Evolutionary conservation across 2,329 filamentous ascomycete species (phyloP), one percentile per base, ranked within the genome.

Genomic region (Teratosphaeria nubilosa): DNA sequence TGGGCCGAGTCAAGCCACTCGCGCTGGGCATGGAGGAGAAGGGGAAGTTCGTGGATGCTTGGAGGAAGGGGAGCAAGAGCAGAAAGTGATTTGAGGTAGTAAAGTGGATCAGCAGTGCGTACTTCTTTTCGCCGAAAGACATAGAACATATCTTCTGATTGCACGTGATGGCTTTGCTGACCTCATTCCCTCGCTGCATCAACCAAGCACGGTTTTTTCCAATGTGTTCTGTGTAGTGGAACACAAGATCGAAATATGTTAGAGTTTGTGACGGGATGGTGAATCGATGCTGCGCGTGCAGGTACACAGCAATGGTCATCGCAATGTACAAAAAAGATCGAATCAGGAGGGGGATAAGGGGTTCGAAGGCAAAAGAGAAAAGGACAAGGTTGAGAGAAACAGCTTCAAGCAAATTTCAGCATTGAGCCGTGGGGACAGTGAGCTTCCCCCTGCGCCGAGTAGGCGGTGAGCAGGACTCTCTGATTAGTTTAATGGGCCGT

Each of bases 1-100:
- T 99, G 56, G 90, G 91, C 1, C 79, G 94, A 60, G 91, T 94
- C 45, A 95, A 95, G 78, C 82, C 92, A 58, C 90, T 99, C 1
- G 91, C 88, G 0, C 72, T 99, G 64, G 91, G 90, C 0, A 79
- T 95, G 57, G 78, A 81, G 66, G 90, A 97, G 61, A 99, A 99
- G 78, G 77, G 80, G 25, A 83, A 85, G 5, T 99, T 99, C 73
- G 80, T 95, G 30, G 80, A 86, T 57, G 85, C 86, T 31, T 92
- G 85, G 85, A 48, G 60, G 59, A 62, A 66, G 62, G 57, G 51
- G 55, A 51, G 52, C 58, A 54, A 53, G 45, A 50, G 50, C 20
- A 52, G 56, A 31, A 58, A 60, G 51, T 48, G 41, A 48, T 10
- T 20, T 20, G n/a, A 48, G 41, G 6, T 48, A 48, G 41, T 48